Evolutionary conservation across 331 rosid genomes (phyloP).

Genomic region (Pyracantha coccinea): DNA sequence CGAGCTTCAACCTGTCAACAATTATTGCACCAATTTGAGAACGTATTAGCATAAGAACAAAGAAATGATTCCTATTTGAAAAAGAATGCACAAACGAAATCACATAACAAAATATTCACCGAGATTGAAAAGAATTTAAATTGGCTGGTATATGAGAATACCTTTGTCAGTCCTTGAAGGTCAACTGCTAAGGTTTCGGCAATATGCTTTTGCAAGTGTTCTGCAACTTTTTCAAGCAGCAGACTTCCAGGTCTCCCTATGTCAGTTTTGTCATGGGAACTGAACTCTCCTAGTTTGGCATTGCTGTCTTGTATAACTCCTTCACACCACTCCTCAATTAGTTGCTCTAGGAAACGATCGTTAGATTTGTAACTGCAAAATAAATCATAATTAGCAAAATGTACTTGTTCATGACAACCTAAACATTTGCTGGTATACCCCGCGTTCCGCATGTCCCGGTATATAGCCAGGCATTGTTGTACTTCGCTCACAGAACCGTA

Average conservation of each 20-base stretch:
- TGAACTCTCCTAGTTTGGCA: constrained; percentile 37
- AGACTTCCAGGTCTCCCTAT: constrained; percentile 51
- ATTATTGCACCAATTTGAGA: constrained; percentile 1
- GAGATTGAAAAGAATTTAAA: neutral
- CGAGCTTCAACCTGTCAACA: constrained; percentile 92
- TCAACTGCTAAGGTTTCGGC: constrained; percentile 69
- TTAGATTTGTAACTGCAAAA: constrained; percentile 68
- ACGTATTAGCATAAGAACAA: constrained; percentile 1
- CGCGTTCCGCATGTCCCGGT: constrained; percentile 92
- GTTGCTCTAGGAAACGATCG: constrained; percentile 66
- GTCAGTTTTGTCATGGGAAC: constrained; percentile 32
- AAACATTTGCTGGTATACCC: constrained; percentile 45
- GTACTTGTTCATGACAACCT: neutral
- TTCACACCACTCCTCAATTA: constrained; percentile 96
- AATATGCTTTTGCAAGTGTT: constrained; percentile 63
- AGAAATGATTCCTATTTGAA: neutral
- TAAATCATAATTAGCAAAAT: neutral
- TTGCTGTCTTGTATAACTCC: constrained; percentile 70
- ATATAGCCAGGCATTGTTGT: constrained; percentile 78
- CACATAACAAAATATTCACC: neutral
- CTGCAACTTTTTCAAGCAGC: constrained; percentile 83
- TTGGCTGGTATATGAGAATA: constrained; percentile 3
- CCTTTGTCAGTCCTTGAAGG: constrained; percentile 87
- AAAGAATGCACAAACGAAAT: neutral
- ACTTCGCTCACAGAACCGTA: constrained; percentile 83